phyloP scores from a whole-genome alignment of 169 alveolate species.

The Pseudocohnilembus persalinus region DNA sequence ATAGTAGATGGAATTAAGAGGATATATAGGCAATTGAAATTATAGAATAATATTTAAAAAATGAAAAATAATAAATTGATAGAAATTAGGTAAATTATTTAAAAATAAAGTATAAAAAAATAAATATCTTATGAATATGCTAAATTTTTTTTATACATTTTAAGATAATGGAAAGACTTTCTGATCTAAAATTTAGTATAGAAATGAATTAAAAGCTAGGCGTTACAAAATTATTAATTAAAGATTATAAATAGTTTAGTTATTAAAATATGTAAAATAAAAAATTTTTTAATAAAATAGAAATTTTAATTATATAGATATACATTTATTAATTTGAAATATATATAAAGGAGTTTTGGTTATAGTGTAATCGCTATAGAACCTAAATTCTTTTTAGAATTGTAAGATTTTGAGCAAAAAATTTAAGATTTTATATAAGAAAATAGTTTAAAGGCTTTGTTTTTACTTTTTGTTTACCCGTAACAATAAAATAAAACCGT shows the following conservation, averaged over 20 bases:
- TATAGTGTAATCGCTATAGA: neutral
- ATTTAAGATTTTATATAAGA: neutral
- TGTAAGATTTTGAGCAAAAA: neutral
- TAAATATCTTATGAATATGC: too few relatives aligned
- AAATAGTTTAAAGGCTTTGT: neutral
- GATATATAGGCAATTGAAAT: neutral
- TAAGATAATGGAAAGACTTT: neutral
- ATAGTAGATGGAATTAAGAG: neutral
- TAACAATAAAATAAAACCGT: neutral
- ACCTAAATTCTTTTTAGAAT: neutral
- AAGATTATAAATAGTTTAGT: neutral
- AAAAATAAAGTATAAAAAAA: too few relatives aligned
- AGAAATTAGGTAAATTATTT: too few relatives aligned
- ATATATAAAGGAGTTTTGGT: neutral
- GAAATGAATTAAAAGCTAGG: neutral
- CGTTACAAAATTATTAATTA: neutral
- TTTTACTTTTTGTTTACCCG: neutral
- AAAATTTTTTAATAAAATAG: too few relatives aligned
- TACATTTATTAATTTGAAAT: too few relatives aligned
- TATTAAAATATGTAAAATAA: neutral
- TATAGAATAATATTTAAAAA: neutral
- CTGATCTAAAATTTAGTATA: neutral
- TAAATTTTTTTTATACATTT: too few relatives aligned
- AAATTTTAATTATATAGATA: too few relatives aligned
- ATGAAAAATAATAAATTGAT: neutral